These are phyloP conservation scores for Brettanomyces naardenensis DNA, from an alignment of 805 yeast genomes.

Conservation along the genomic window DNA sequence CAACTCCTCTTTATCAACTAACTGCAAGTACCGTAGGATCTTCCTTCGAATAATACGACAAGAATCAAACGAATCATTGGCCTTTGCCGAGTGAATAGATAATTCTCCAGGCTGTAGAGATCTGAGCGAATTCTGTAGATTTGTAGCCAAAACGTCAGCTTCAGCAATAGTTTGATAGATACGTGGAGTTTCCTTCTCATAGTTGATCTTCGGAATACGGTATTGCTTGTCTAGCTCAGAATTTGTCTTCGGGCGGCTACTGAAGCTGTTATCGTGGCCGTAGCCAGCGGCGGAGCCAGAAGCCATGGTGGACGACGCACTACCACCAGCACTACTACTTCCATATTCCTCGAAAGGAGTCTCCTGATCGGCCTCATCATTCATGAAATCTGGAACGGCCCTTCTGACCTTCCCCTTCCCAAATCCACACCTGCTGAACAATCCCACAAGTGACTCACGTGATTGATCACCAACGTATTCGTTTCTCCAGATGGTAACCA, in stretches of 20 bases:
- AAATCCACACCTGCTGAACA: conserved; percentile 28
- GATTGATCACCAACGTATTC: conserved; percentile 45
- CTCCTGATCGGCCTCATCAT: conserved; percentile 41
- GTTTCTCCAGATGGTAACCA: conserved; percentile 61
- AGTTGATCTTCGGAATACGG: conserved; percentile 60
- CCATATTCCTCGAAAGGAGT: conserved; percentile 22
- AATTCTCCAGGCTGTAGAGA: conserved; percentile 36
- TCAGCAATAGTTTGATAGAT: conserved; percentile 64
- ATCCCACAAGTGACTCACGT: conserved; percentile 37
- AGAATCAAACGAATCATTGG: conserved; percentile 61
- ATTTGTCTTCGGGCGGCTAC: conserved; percentile 17
- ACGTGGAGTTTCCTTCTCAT: conserved; percentile 64
- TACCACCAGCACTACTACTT: conserved; percentile 21
- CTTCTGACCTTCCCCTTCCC: conserved; percentile 5
- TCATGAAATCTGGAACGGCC: conserved; percentile 36
- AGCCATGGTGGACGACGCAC: conserved; percentile 4
- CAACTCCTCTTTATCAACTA: conserved; percentile 76
- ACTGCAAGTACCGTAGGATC: conserved; percentile 74
- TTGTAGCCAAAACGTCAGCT: conserved; percentile 66
- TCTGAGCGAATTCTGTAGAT: conserved; percentile 52
- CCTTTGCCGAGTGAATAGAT: conserved; percentile 56
- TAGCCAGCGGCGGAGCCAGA: background rate
- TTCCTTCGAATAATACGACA: conserved; percentile 71
- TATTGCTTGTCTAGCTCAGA: conserved; percentile 39
- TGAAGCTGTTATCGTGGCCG: background rate